Base-by-base conservation (phyloP, 495 filamentous ascomycete genomes). In the Penicillium fimorum region DNA sequence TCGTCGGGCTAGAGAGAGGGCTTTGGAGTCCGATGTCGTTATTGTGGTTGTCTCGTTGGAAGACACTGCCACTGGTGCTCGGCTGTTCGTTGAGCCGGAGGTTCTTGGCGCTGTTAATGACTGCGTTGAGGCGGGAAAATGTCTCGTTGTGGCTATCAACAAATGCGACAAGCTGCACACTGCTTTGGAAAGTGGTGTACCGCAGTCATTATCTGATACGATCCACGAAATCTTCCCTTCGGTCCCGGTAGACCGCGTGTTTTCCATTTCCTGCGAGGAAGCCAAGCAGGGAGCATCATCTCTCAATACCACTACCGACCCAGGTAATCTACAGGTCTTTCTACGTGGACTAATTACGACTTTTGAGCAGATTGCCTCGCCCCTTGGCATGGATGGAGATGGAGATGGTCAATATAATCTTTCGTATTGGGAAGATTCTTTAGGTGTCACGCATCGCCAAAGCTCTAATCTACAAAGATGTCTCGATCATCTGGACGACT, bases 371-470 rank as follows among this genome's bases (percentile, higher is more conserved):
- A 88, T 97, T 72, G 96, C 93, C 8, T 76, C 83, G 27, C 79
- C 85, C 2, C 50, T 80, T 4, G 67, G 62, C 25, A 57, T 71
- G 15, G 67, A 72, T 12, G 71, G 67, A 20, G 80, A 71, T 41
- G 58, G 65, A 35, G 62, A 75, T 57, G 67, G 66, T 41, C 59
- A 68, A 56, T 68, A 70, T 57, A 77, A 83, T 60, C 60, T 66
- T 33, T 82, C 79, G n/a, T 76, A 82, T 56, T 86, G 88, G 80
- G 83, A 92, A 72, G 89, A 96, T 58, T 89, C 93, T 10, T 81
- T 96, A 11, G 91, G 92, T 20, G 92, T 96, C 24, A 94, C 90
- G 3, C 90, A 92, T 72, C 86, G 94, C 50, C 94, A 97, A 73
- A 83, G 88, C 38, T 80, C 89, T 57, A 85, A 97, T 50, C 79